Evolutionary conservation across 2,329 filamentous ascomycete genomes (phyloP).

Genomic region (Cladophialophora exuberans): DNA sequence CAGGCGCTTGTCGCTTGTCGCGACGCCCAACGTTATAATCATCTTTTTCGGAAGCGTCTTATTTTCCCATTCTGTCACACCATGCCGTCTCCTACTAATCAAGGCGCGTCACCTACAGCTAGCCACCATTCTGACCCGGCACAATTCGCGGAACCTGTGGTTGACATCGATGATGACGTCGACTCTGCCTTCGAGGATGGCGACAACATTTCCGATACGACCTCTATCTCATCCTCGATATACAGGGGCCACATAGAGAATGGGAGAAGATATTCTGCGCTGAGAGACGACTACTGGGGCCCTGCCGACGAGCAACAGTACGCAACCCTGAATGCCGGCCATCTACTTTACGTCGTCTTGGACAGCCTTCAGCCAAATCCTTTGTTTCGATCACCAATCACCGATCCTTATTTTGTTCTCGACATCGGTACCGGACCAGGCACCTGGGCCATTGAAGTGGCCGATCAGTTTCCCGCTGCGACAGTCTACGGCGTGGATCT

Average conservation of each 20-base stretch:
- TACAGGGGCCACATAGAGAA: conserved; percentile 34
- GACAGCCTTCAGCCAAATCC: conserved; percentile 27
- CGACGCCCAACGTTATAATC: no score
- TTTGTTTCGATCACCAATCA: conserved; percentile 27
- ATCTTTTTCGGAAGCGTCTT: no score
- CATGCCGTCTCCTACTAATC: no score
- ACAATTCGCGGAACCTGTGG: neutral
- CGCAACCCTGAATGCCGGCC: conserved; percentile 34
- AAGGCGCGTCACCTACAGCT: no score
- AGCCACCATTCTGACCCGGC: neutral
- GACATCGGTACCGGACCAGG: conserved; percentile 35
- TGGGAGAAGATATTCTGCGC: conserved; percentile 34
- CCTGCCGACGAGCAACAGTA: conserved; percentile 30
- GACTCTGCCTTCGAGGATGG: conserved; percentile 20
- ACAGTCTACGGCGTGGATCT: conserved; percentile 34
- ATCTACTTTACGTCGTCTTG: conserved; percentile 30
- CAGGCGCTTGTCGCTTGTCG: no score
- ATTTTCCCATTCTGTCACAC: no score
- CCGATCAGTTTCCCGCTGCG: conserved; percentile 29
- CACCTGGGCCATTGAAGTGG: conserved; percentile 33
- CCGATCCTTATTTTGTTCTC: conserved; percentile 25
- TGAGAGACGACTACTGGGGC: conserved; percentile 29
- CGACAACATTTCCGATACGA: conserved; percentile 31
- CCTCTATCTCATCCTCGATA: conserved; percentile 34
- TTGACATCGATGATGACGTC: conserved; percentile 12